Conservation (phyloP, 2,329 filamentous ascomycete genomes). For the Thielaviopsis musarum region DNA sequence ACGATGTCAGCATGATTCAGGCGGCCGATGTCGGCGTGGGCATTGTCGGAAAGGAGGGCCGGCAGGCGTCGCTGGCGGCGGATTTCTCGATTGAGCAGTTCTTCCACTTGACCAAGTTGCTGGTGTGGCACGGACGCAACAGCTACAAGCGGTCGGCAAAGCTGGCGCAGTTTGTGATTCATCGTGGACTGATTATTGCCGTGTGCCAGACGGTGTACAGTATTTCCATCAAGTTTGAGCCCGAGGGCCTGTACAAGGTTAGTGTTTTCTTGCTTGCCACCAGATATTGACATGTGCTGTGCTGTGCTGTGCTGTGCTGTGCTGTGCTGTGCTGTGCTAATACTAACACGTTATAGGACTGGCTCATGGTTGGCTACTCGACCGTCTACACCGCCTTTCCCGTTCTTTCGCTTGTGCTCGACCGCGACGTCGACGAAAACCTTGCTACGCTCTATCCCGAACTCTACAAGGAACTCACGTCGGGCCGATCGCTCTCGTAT, state of each 20-base stretch:
- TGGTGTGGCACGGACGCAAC: slow-evolving; percentile 98
- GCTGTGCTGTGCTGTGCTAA: too few relatives aligned
- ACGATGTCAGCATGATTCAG: slow-evolving; percentile 98
- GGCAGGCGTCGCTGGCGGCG: slow-evolving; percentile 83
- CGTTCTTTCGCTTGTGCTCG: slow-evolving; percentile 83
- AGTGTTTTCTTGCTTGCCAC: slow-evolving; percentile 14
- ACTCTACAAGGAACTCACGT: slow-evolving; percentile 92
- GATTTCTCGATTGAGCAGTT: slow-evolving; percentile 97
- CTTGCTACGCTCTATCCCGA: slow-evolving; percentile 92
- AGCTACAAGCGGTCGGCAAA: slow-evolving; percentile 94
- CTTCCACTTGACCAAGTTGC: slow-evolving; percentile 79
- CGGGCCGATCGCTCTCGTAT: slow-evolving; percentile 73
- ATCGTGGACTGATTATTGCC: slow-evolving; percentile 84
- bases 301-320: too few relatives aligned
- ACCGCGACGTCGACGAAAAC: slow-evolving; percentile 87
- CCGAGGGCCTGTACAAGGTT: slow-evolving; percentile 76
- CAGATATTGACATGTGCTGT: too few relatives aligned
- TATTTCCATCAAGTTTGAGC: slow-evolving; percentile 82
- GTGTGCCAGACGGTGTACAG: slow-evolving; percentile 97
- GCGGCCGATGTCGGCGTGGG: slow-evolving; percentile 94
- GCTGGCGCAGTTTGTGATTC: slow-evolving; percentile 93
- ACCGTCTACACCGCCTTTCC: slow-evolving; percentile 90
- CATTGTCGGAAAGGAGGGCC: slow-evolving; percentile 94
- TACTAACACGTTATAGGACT: slow-evolving; percentile 43
- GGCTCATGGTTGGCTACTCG: slow-evolving; percentile 91